Base-by-base conservation (phyloP, 805 yeast species). In the Spathaspora hagerdaliae region DNA sequence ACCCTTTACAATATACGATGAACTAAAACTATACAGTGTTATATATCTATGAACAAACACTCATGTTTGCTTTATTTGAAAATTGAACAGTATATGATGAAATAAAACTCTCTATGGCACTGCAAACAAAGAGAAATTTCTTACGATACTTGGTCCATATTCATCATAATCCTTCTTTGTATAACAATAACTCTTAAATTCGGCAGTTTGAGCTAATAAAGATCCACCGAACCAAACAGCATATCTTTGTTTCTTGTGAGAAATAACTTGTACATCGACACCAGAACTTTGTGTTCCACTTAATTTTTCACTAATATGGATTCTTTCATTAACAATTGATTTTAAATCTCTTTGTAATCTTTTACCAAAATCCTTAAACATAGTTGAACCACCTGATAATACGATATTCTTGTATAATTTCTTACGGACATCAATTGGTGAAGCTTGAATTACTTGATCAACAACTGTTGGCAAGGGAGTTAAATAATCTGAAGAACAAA, bases 141-240 rank as follows among this genome's bases (percentile, higher is more conserved):
- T 84, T 39, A 95, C 99, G 59, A 94, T 94, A 59, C 87, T 87
- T 46, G 99, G 99, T 31, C 99, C 99, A 60, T 85, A 85, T 71
- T 94, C 99, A 61, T 94, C 99, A 67, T 94, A 94, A 62, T 94
- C 99, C 61, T 85, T 84, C 73, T 94, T 94, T 24, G 99, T 92
- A 73, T 94, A 94, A 66, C 98, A 94, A 69, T 91, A 91, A 65
- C 95, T 82, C 69, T 86, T 88, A 73, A 94, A 94, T 70, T 94
- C 99, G 19, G 96, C 83, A 9, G 99, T 94, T 73, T 92, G 98
- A 1, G 99, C 98, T 62, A 94, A 77, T 55, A 94, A 73, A 15
- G 96, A 87, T 55, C 99, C 99, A 57, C 99, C 99, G 64, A 92
- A 94, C 99, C 99, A 94, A 48, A 94, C 99, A 3, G 99, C 99